Percentiles rank a stretch among this genome's conserved stretches.
phyloP scores from a whole-genome alignment of 176 grass and related monocot genomes.

The Puya raimondii region DNA sequence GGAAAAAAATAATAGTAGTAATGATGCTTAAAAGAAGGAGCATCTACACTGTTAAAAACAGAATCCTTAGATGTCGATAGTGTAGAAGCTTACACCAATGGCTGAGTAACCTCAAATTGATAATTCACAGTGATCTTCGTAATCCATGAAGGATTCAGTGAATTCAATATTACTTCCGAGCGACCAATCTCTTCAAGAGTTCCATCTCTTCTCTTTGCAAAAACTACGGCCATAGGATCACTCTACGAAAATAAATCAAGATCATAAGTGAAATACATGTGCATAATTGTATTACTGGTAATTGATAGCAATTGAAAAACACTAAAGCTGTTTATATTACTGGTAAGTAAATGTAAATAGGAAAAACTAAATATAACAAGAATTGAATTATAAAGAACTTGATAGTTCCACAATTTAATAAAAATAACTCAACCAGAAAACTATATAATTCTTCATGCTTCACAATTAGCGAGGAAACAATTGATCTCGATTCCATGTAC shows the following conservation, averaged over 20 bases:
- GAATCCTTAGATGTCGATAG: background rate
- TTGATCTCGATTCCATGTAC: too few species aligned
- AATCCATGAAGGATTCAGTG: conserved; percentile 61
- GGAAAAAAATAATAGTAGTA: background rate
- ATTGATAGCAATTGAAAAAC: background rate
- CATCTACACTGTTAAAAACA: background rate
- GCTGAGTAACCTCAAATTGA: conserved; percentile 89
- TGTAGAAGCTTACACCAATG: conserved; percentile 70
- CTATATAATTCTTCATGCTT: too few species aligned
- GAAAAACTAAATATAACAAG: too few species aligned
- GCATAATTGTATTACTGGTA: background rate
- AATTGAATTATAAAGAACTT: too few species aligned
- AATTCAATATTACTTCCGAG: conserved; percentile 86
- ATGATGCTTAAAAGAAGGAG: background rate
- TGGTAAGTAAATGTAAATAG: too few species aligned
- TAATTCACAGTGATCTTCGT: conserved; percentile 70
- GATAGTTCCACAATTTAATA: too few species aligned
- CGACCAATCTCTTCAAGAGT: conserved; percentile 86
- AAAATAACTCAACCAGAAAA: too few species aligned
- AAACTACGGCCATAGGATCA: conserved; percentile 69
- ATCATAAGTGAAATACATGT: background rate
- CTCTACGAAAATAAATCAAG: conserved; percentile 32
- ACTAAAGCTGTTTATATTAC: background rate
- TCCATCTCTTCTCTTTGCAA: conserved; percentile 67
- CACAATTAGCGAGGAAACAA: too few species aligned